Conservation (phyloP, 371 early-diverging fungal genomes). For the Circinella minor region DNA sequence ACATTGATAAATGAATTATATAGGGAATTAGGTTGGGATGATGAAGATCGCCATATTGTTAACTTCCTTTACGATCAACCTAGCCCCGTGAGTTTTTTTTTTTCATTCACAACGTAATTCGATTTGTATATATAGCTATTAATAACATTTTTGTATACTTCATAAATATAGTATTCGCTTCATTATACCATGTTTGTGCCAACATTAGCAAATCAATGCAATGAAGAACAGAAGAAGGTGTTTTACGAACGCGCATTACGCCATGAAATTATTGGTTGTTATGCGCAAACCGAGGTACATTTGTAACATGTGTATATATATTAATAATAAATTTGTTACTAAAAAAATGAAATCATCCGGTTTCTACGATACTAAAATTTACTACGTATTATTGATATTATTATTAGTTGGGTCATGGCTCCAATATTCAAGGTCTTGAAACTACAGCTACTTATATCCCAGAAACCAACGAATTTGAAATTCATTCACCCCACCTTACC, state of each 20-base stretch:
- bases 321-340: not conserved
- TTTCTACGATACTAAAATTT: too few relatives aligned
- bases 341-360: too few relatives aligned
- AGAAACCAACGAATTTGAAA: constrained; percentile 83
- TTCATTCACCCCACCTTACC: constrained; percentile 83
- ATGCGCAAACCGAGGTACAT: constrained; percentile 78
- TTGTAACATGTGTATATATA: too few relatives aligned
- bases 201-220: constrained; percentile 73
- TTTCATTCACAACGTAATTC: too few relatives aligned
- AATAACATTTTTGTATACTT: too few relatives aligned
- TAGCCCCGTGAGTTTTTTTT: not conserved
- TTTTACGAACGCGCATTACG: constrained; percentile 77
- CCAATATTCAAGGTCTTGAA: constrained; percentile 86
- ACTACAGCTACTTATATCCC: constrained; percentile 87
- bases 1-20: too few relatives aligned
- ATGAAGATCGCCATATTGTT: not conserved
- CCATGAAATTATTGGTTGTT: constrained; percentile 84
- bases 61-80: not conserved
- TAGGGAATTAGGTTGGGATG: not conserved
- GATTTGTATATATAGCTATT: too few relatives aligned
- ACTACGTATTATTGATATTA: not conserved
- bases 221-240: constrained; percentile 78
- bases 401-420: constrained; percentile 58
- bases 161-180: not conserved
- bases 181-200: constrained; percentile 75